Base-by-base conservation (phyloP, 768 basidiomycete species). In the Crucibulum laeve region DNA sequence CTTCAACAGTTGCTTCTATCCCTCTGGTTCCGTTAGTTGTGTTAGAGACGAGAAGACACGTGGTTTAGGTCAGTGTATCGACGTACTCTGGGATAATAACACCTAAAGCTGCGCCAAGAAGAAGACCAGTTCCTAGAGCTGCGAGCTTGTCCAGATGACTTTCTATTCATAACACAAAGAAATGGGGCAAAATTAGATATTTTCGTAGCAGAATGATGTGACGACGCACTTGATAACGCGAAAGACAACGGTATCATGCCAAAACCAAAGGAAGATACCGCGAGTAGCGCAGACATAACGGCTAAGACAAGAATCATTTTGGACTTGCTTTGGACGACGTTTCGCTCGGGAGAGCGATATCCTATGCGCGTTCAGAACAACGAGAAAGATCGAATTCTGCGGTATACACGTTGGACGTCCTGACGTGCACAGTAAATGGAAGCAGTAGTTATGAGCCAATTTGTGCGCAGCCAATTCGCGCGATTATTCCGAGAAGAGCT, bases 61-160 rank as follows among this genome's bases (percentile, higher is more conserved):
- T n/a, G n/a, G 17, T 36, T 33, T 30, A n/a, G 33, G 17, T 21
- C 5, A 34, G 17, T 17, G 23, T 5, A 24, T 15, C 8, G 43
- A 82, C 87, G 60, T 63, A 93, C 87, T 96, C 94, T 26, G 95
- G 94, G 41, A 97, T 84, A 50, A 97, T 91, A 19, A 98, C 81
- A 10, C 90, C 90, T 49, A 97, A 65, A 0, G 91, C 91, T 2
- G 94, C 86, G 3, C 94, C 94, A 11, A 96, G 74, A 14, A 98
- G 73, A 8, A 97, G 67, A 8, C 94, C 94, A 5, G 87, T 87
- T 8, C 90, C 87, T 13, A 91, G 58, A 33, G 76, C 75, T 5
- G 64, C 67, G n/a, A 28, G 11, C 32, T 26, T 28, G 25, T 32
- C 17, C n/a, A 26, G 6, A 51, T 67, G 67, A 49, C 36, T 59